Conservation (phyloP, 345 rosid genomes). For the Jatropha curcas region DNA sequence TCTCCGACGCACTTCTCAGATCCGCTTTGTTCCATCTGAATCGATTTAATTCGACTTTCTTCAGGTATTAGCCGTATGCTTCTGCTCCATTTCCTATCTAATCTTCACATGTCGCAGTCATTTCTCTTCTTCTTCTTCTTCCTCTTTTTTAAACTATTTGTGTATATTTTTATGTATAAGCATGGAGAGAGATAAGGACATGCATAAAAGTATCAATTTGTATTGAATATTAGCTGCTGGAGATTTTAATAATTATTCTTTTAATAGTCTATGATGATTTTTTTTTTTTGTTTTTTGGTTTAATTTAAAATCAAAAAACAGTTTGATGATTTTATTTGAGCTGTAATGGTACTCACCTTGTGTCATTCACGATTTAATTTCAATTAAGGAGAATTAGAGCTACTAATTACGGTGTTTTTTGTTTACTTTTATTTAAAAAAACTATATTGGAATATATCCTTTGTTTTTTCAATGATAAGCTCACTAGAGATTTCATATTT, state of each 20-base stretch:
- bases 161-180: too few species aligned
- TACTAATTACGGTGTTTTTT: background rate
- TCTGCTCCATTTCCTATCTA: background rate
- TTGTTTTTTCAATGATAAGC: background rate
- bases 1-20: slow-evolving; percentile 1
- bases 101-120: too few species aligned
- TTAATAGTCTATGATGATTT: too few species aligned
- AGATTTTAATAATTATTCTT: too few species aligned
- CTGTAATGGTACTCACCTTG: too few species aligned
- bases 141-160: too few species aligned
- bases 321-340: background rate
- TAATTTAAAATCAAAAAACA: background rate
- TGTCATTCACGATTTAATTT: background rate
- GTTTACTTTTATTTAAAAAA: background rate
- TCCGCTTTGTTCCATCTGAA: slow-evolving; percentile 8
- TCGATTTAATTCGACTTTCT: background rate
- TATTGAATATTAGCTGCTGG: background rate
- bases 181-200: too few species aligned
- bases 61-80: background rate
- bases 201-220: background rate
- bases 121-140: background rate
- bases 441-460: background rate
- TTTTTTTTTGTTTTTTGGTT: background rate
- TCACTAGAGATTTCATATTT: background rate
- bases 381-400: background rate